Base-by-base conservation (phyloP, 805 yeast species). In the Cyberlindnera bimundalis region DNA sequence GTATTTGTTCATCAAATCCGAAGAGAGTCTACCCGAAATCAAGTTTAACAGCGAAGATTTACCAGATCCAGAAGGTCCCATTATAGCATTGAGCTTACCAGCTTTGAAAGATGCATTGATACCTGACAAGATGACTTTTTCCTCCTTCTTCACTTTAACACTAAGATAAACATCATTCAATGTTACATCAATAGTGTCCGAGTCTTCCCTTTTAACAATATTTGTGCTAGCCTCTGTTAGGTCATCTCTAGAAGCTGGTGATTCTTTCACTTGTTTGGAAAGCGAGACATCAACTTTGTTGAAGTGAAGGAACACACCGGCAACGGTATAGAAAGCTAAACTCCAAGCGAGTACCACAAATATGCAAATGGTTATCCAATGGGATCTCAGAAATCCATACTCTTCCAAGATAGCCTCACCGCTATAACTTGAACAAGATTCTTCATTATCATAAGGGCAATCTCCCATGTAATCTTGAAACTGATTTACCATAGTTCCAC, bases 1-100 rank as follows among this genome's bases (percentile, higher is more conserved):
- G 24, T 57, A 57, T 37, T 43, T 45, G 45, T 50, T 65, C 13
- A 47, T 19, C 19, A 55, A 19, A 44, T 51, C 60, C 2, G 71
- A 66, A 15, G 63, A 61, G 9, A 80, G 57, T 44, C 93, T 66
- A 21, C 81, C 79, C 18, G 93, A 79, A 21, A 84, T 62, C 25
- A 72, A 59, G 53, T 81, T 84, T 45, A 84, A 60, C 29, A 84
- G 58, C 0, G 90, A 76, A 0, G 88, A 78, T 52, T 84, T 84
- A 3, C 93, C 93, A 0, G 84, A 78, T 1, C 91, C 91, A 1
- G 90, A 82, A 0, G 91, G 91, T 0, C 93, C 93, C 80, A 84
- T 75, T 26, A 84, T 82, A 2, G 81, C 87, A 56, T 83, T 84
- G 13, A 84, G 65, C 11, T 78, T 76, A 2, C 61, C 59, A 16